Conservation (phyloP, 306 rosid genomes). For the Abrus precatorius region DNA sequence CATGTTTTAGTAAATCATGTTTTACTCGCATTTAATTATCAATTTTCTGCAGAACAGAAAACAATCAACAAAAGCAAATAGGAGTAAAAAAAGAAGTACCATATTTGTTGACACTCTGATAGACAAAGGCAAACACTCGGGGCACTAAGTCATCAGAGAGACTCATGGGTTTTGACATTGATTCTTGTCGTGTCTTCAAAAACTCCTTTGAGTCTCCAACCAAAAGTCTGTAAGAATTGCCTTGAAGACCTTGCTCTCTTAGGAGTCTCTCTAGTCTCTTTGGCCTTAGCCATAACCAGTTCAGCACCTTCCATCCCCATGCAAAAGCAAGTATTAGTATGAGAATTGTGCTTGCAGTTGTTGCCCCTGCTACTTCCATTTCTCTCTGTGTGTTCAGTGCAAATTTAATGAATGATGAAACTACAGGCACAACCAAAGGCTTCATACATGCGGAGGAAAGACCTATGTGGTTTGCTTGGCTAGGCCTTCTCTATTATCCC, state of each 20-base stretch:
- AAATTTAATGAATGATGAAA: no score
- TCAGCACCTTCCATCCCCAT: constrained; percentile 54
- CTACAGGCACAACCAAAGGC: neutral
- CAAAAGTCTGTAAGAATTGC: constrained; percentile 54
- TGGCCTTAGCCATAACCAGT: constrained; percentile 65
- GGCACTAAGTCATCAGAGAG: constrained; percentile 14
- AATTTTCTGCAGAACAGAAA: no score
- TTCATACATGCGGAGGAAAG: no score
- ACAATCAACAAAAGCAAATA: no score
- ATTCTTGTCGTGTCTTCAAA: neutral
- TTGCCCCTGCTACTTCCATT: constrained; percentile 11
- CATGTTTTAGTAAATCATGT: no score
- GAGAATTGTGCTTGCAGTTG: neutral
- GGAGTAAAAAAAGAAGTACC: neutral
- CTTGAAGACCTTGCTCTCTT: constrained; percentile 58
- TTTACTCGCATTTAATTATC: no score
- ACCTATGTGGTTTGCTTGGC: no score
- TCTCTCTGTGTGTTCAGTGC: neutral
- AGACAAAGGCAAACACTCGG: neutral
- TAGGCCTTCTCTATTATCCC: no score
- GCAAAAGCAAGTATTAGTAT: neutral
- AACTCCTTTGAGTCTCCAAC: constrained; percentile 49
- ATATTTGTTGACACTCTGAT: neutral
- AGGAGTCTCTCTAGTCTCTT: constrained; percentile 57
- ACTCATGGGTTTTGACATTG: constrained; percentile 26